Percentiles rank a stretch among this genome's conserved stretches.
Evolutionary conservation across 768 basidiomycete genomes (phyloP).

Genomic region (Trichaptum fuscoviolaceum): DNA sequence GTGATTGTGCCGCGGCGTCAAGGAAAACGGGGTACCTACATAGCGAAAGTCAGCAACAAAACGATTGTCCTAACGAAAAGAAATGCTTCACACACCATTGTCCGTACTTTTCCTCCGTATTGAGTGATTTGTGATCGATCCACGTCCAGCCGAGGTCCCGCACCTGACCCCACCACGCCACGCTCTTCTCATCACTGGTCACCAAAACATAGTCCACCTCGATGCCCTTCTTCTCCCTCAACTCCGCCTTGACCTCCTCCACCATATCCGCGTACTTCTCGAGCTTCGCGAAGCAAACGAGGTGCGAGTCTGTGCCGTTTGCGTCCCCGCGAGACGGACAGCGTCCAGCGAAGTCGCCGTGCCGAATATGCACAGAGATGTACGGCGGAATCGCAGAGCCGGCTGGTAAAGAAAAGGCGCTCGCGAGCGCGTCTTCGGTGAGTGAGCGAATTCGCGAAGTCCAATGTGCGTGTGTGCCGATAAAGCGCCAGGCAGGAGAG

Average conservation of each 20-base stretch:
- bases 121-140: slow-evolving; percentile 39
- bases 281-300: slow-evolving; percentile 35
- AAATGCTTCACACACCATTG: slow-evolving; percentile 35
- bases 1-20: slow-evolving; percentile 67
- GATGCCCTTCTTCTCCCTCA: slow-evolving; percentile 39
- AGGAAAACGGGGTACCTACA: slow-evolving; percentile 67
- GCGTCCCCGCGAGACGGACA: slow-evolving; percentile 18
- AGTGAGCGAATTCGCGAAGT: slow-evolving; percentile 34
- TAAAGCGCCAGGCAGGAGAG: slow-evolving; percentile 55
- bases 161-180: slow-evolving; percentile 52
- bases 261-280: slow-evolving; percentile 49
- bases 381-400: slow-evolving; percentile 10
- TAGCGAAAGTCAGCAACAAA: slow-evolving; percentile 6
- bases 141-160: slow-evolving; percentile 43
- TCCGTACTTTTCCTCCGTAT: slow-evolving; percentile 42
- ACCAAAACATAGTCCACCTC: slow-evolving; percentile 50
- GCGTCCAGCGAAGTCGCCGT: slow-evolving; percentile 29
- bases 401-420: slow-evolving; percentile 31
- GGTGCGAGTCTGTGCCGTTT: slow-evolving; percentile 13
- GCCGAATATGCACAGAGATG: slow-evolving; percentile 22
- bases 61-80: not conserved
- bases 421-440: slow-evolving; percentile 41
- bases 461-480: slow-evolving; percentile 52
- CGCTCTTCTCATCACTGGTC: slow-evolving; percentile 58
- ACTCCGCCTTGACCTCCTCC: slow-evolving; percentile 46